Base-by-base conservation (phyloP, 2,329 filamentous ascomycete species). In the Xylariaceae sp. region DNA sequence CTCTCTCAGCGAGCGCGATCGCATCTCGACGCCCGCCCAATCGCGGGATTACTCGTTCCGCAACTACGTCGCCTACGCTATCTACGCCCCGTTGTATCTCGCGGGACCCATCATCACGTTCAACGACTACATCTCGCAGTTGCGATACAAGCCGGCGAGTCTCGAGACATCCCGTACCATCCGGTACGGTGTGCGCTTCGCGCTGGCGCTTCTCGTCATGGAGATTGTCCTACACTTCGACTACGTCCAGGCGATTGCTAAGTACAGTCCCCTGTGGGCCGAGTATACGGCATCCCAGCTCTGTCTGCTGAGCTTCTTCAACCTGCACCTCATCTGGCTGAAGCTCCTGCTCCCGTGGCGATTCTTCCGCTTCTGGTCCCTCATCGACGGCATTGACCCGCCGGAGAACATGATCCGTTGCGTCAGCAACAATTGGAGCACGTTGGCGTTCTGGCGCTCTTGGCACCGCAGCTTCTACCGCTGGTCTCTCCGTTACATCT, bases 381-480 rank as follows among this genome's bases (percentile, higher is more conserved):
- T 99, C 3, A 72, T 92, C 13, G 94, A 99, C 72, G 90, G 90
- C 62, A 85, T 99, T 67, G 94, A 99, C 71, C 91, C 94, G 0
- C 93, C 94, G 0, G 94, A 99, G 76, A 99, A 99, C 77, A 97
- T 99, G 91, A 84, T 97, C 57, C 89, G 94, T 67, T 99, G 95
- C 75, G 91, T 97, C 76, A 92, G 87, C 70, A 86, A 99, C 78
- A 97, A 97, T 74, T 97, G 92, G 78, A 92, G 88, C 64, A 88
- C 91, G 0, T 82, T 92, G 47, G 87, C 88, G 17, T 99, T 99
- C 77, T 99, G 94, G 94, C 89, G 94, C 63, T 87, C 86, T 37
- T 99, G 95, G 95, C 94, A 99, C 75, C 87, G 92, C 55, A 91
- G 86, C 64, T 97, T 90, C 79, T 97, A 97, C 76, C 88, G 92